A percentile compares a stretch with the other conserved stretches of the same genome.
phyloP scores from a whole-genome alignment of 2,329 filamentous ascomycete genomes.

The Venturia pyrina region DNA sequence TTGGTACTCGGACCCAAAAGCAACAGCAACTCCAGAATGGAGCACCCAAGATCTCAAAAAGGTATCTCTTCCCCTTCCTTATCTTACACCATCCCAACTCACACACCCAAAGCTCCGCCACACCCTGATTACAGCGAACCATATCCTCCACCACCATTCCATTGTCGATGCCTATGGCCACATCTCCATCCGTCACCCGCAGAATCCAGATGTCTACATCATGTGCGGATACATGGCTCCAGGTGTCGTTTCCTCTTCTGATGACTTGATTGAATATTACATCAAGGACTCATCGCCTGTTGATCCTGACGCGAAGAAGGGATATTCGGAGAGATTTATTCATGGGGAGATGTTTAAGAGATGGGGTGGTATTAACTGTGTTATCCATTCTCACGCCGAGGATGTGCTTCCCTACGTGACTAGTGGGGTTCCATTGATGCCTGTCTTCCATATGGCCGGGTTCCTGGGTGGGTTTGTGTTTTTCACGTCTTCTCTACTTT shows the following conservation, averaged over 20 bases:
- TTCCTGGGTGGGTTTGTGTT: slow-evolving; percentile 3
- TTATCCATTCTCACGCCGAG: slow-evolving; percentile 13
- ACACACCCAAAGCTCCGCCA: not conserved
- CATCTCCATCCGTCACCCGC: slow-evolving; percentile 11
- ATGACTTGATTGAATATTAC: slow-evolving; percentile 12
- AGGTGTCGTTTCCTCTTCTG: slow-evolving; percentile 3
- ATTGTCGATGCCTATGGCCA: slow-evolving; percentile 12
- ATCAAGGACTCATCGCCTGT: slow-evolving; percentile 11
- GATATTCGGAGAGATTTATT: slow-evolving; percentile 12
- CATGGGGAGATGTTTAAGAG: slow-evolving; percentile 13
- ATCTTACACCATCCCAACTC: not conserved
- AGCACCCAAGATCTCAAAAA: slow-evolving; percentile 22
- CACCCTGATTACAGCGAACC: slow-evolving; percentile 8
- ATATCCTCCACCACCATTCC: slow-evolving; percentile 10
- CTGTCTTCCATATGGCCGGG: slow-evolving; percentile 13
- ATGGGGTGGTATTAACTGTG: slow-evolving; percentile 10
- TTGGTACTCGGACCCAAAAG: slow-evolving; percentile 11
- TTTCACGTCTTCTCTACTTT: too few species aligned
- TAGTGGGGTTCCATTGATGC: slow-evolving; percentile 8
- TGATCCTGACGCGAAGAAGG: slow-evolving; percentile 11
- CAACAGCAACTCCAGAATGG: not conserved
- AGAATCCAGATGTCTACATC: slow-evolving; percentile 12
- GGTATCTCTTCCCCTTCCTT: not conserved
- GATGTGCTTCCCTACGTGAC: slow-evolving; percentile 11
- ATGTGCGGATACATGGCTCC: slow-evolving; percentile 13